phyloP scores from a whole-genome alignment of 768 basidiomycete genomes.

The Sporobolomyces roseus region DNA sequence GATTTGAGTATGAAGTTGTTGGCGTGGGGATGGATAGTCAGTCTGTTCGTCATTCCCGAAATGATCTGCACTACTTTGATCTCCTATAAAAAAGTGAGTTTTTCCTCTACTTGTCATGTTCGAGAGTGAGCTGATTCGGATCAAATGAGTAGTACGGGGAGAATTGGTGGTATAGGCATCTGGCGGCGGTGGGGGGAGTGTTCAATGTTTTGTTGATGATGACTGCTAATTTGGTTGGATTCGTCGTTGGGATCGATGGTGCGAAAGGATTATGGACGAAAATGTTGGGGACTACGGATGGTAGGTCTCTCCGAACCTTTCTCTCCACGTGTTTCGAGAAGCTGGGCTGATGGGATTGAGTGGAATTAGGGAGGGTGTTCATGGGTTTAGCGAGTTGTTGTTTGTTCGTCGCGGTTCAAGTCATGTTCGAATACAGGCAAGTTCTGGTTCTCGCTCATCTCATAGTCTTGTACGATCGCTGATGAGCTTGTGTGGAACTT shows the following conservation, averaged over 20 bases:
- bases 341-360: not conserved
- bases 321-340: not conserved
- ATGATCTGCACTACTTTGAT: constrained; percentile 61
- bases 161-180: constrained; percentile 75
- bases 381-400: constrained; percentile 59
- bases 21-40: constrained; percentile 95
- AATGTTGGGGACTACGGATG: constrained; percentile 64
- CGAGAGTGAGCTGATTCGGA: too few relatives aligned
- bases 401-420: constrained; percentile 75
- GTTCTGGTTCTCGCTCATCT: too few relatives aligned
- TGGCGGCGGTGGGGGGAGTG: constrained; percentile 75
- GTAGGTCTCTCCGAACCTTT: constrained; percentile 50
- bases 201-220: constrained; percentile 84
- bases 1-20: constrained; percentile 81
- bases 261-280: constrained; percentile 62
- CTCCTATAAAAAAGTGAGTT: constrained; percentile 62
- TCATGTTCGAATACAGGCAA: constrained; percentile 94
- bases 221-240: constrained; percentile 87
- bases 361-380: constrained; percentile 61
- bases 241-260: constrained; percentile 84
- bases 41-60: constrained; percentile 84
- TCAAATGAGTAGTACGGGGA: constrained; percentile 63
- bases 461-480: not conserved
- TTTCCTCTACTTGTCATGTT: not conserved
- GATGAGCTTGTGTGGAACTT: constrained; percentile 12